A percentile compares a stretch with the other conserved stretches of the same genome.
These are phyloP conservation scores for Penicillium sp. DNA, from an alignment of 2,329 filamentous ascomycete species.

Conservation along the genomic window DNA sequence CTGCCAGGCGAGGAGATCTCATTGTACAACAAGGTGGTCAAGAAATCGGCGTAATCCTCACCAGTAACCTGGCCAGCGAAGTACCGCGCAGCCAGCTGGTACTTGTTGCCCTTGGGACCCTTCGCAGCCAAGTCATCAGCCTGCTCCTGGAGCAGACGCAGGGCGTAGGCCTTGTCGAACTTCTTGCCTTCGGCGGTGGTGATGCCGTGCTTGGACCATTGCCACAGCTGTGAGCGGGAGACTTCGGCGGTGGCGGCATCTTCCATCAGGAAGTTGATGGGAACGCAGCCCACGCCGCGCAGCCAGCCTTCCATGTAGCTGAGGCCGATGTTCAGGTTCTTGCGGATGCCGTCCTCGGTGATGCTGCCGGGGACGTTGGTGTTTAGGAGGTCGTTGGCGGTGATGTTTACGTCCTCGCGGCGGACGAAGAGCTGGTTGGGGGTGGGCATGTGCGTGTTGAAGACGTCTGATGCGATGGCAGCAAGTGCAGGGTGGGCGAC, in stretches of 20 bases:
- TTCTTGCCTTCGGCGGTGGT: constrained; percentile 81
- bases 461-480: constrained; percentile 79
- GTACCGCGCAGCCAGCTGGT: constrained; percentile 81
- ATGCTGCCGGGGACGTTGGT: constrained; percentile 93
- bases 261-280: constrained; percentile 98
- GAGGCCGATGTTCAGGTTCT: constrained; percentile 95
- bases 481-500: constrained; percentile 94
- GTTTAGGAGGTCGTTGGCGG: constrained; percentile 86
- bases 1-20: constrained; percentile 56
- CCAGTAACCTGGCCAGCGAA: constrained; percentile 90
- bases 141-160: constrained; percentile 81
- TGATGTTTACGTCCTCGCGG: constrained; percentile 81
- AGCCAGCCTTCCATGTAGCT: constrained; percentile 99
- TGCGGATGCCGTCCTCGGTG: constrained; percentile 90
- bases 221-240: constrained; percentile 89
- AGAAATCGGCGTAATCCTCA: constrained; percentile 95
- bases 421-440: constrained; percentile 93
- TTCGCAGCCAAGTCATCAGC: constrained; percentile 67
- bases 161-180: constrained; percentile 86
- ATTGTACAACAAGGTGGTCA: constrained; percentile 77
- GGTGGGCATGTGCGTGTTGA: constrained; percentile 98
- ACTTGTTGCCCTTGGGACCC: constrained; percentile 86
- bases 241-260: constrained; percentile 97
- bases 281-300: constrained; percentile 87
- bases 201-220: constrained; percentile 75